Base-by-base conservation (phyloP, 2,329 filamentous ascomycete genomes). In the Colletotrichum gigasporum region DNA sequence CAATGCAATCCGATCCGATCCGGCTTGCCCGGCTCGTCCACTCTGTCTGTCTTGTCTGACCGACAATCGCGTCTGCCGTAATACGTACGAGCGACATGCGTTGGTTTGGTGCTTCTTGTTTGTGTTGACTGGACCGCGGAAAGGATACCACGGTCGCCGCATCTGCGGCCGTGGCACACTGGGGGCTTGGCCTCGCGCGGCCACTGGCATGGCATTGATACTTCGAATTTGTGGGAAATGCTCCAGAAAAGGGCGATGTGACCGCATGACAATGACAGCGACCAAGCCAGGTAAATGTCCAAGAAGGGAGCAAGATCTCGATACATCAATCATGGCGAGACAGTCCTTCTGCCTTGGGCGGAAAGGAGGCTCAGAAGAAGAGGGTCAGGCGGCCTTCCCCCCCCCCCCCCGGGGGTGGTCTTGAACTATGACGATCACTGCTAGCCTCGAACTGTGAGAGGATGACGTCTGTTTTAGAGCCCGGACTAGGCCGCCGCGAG, bases 381-480 rank as follows among this genome's bases (percentile, higher is more conserved):
- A 51, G 42, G 56, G 56, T 37, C 59, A 35, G 37, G 53, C 51
- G 45, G 60, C 9, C n/a, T n/a, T n/a, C n/a, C n/a, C n/a, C n/a
- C n/a, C n/a, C n/a, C n/a, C n/a, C n/a, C n/a, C n/a, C 41, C 24
- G 24, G 32, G 47, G 50, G 41, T 41, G 47, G 58, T 64, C 56
- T 54, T 54, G 26, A 35, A 45, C 22, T 5, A 20, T 61, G 61
- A 64, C 48, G 61, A 64, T 64, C 61, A 50, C 34, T 61, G 56
- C 56, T 56, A 54, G 56, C 47, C 56, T 41, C 26, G 56, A n/a
- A 64, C 55, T 34, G 22, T 39, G 55, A 60, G 34, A 41, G 39
- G 56, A 61, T 64, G 61, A 64, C 56, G 61, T 64, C 41, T 61
- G 56, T 54, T 61, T 52, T 48, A 54, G 48, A 58, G 42, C 45